Base-by-base conservation (phyloP, 495 filamentous ascomycete species). In the Xylaria acuta region DNA sequence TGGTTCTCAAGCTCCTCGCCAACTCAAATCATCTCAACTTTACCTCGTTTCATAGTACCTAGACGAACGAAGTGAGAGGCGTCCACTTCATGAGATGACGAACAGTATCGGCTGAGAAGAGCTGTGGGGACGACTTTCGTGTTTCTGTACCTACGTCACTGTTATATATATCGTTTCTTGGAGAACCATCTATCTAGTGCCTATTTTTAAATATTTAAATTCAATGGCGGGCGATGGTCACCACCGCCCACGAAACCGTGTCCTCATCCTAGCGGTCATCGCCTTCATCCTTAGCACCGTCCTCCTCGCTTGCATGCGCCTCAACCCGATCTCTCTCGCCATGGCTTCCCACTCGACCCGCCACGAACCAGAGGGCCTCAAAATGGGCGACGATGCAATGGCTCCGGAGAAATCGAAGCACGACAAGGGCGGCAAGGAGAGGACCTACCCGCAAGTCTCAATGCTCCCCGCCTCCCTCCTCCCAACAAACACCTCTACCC, bases 401-500 rank as follows among this genome's bases (percentile, higher is more conserved):
- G 32, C 41, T 14, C 18, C 16, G 8, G 68, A 30, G 5, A 67
- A 20, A 20, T 30, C 16, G 47, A 72, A 67, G 11, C 74, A 62
- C 20, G 45, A 49, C 40, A 72, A 45, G 14, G 34, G 34, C 16
- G 40, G 72, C 32, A 11, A 3, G 34, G 45, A 14, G 30, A 69
- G 14, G 16, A 47, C 27, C 38, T 73, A 76, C 32, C 74, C 83
- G 47, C 77, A 73, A 68, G 73, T 81, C 72, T 75, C 79, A 18
- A 72, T 75, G 0, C 77, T 77, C 62, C 58, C 85, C 59, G 73
- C 69, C 53, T 73, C 79, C 64, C 77, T 87, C 1, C 81, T 85
- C 5, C 49, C 76, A 5, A 77, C 80, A 27, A 74, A 79, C 67
- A 84, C 27, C 80, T 4, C 67, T 77, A 34, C 64, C 54, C 8